Evolutionary conservation across 306 rosid genomes (phyloP), one percentile per base, ranked within the genome.

Genomic region (Cicer arietinum): DNA sequence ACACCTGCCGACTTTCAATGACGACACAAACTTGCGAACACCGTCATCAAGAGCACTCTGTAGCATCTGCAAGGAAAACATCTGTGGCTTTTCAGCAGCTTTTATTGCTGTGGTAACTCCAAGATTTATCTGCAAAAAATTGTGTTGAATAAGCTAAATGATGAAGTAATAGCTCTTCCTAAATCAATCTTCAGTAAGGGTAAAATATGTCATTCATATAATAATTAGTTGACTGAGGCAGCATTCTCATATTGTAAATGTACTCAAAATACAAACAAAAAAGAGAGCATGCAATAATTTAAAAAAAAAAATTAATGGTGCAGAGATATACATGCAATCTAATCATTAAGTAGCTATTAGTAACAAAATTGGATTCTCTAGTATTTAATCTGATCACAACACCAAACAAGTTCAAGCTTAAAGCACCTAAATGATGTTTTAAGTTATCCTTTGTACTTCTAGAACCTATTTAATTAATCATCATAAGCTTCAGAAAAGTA

Each of bases 21-120:
- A 69, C 2, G 80, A 16, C 67, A 25, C 43, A 10, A 71, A 59
- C 40, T 64, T 78, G 16, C 8, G 43, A 18, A 78, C 56, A 50
- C 62, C 7, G 7, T 65, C 74, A 52, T 75, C 77, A 3, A 78
- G n/a, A 61, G 77, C 61, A 70, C 53, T 70, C 57, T 71, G 79
- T 59, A 84, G 78, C 63, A 48, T 74, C 54, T 81, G 79, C 54
- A 20, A 77, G 67, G 85, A 74, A 84, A 77, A 25, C 68, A 71
- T 12, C 25, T 69, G 66, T 8, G 85, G 88, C 13, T 78, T 71
- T 78, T 81, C 79, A 51, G 62, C 73, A 81, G 74, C 71, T 70
- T 46, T 85, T 45, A 1, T 71, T 61, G 71, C 82, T 8, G 78
- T 51, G 39, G 35, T 17, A 71, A 76, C 80, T 8, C 45, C 44